Evolutionary conservation across 257 asterid genomes (phyloP), one percentile per base, ranked within the genome.

Genomic region (Verbascum thapsus): DNA sequence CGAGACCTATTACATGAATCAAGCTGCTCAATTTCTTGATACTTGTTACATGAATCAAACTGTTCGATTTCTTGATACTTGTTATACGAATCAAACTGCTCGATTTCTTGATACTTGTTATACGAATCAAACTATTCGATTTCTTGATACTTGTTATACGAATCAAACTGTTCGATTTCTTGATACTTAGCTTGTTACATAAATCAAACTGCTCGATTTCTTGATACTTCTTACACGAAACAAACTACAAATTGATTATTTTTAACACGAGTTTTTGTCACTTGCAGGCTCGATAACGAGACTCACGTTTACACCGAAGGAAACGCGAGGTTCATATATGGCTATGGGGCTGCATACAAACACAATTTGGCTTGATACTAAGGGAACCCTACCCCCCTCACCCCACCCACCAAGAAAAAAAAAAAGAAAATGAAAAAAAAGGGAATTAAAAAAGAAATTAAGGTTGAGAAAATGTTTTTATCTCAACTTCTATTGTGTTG

Each of bases 271-370:
- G 1, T 35, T 1, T 13, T 49, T 53, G 41, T 53, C 11, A 15
- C 51, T n/a, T 5, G 9, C 80, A 90, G 97, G 80, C 68, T 90
- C 76, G 63, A 74, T 20, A 77, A 37, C 53, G 98, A 90, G 83
- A 83, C 87, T 74, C 96, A 87, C 72, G 87, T 90, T 9, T 90
- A 90, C 65, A 78, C 96, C 1, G 96, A 90, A 80, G 97, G 92
- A 56, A 85, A 54, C 69, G 96, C 96, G 34, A 81, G 92, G 89
- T 90, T 90, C 76, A 90, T 90, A 44, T 90, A 90, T 68, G 97
- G 97, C 34, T 89, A 86, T 73, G 97, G 97, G 3, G 50, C 70
- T 53, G 88, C 78, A 61, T 61, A 55, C 74, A 88, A 76, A 37
- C 82, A 77, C 57, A 76, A 69, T 48, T 80, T 74, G 70, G 68